Evolutionary conservation across 192 early-diverging fungal species (phyloP).

Genomic region (Lobosporangium transversale): DNA sequence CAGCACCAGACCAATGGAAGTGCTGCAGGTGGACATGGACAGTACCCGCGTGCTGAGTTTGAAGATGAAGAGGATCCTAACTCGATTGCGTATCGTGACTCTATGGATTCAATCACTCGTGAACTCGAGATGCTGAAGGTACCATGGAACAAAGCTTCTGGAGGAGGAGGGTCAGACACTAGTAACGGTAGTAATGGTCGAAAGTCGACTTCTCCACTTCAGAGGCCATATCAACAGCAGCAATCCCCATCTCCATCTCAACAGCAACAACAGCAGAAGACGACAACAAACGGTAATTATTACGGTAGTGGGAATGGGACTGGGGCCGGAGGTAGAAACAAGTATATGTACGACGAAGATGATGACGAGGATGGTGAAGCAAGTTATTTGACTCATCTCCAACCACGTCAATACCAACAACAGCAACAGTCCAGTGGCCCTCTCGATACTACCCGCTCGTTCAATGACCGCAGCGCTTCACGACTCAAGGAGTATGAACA

Average conservation of each 20-base stretch:
- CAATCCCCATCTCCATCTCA: neutral
- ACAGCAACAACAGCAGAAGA: slow-evolving; percentile 4
- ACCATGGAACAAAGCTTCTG: slow-evolving; percentile 34
- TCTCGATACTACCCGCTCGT: slow-evolving; percentile 33
- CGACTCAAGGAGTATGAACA: slow-evolving; percentile 49
- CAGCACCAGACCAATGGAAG: neutral
- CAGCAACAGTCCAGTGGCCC: neutral
- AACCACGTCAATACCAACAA: slow-evolving; percentile 9
- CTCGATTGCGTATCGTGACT: slow-evolving; percentile 31
- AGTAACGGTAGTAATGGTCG: neutral
- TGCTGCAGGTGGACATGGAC: neutral
- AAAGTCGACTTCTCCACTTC: slow-evolving; percentile 14
- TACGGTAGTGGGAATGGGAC: slow-evolving; percentile 10
- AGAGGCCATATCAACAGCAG: slow-evolving; percentile 6
- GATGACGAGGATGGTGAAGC: slow-evolving; percentile 14
- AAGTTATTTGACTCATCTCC: slow-evolving; percentile 30
- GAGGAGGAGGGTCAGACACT: neutral
- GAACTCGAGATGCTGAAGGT: slow-evolving; percentile 54
- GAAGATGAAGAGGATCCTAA: slow-evolving; percentile 17
- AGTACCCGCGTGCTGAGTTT: neutral
- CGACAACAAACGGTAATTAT: neutral
- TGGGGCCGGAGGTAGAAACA: neutral
- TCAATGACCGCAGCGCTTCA: slow-evolving; percentile 39
- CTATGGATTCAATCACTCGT: slow-evolving; percentile 49
- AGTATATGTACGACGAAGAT: slow-evolving; percentile 4